Evolutionary conservation across 352 stramenopile species (phyloP).

Genomic region (Phytophthora ohioensis): DNA sequence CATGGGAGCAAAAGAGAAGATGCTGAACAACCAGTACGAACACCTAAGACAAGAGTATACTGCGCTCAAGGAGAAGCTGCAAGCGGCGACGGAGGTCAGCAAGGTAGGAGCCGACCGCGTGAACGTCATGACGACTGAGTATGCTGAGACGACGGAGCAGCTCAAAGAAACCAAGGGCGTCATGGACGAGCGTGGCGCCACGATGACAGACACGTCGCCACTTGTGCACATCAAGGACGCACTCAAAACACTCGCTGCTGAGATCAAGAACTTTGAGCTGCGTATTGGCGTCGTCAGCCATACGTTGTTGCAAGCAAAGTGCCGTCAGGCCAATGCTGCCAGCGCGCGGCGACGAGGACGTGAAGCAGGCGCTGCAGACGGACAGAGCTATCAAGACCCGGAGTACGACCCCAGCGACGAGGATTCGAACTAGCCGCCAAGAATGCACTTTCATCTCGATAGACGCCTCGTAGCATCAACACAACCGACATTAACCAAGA

Average conservation of each 20-base stretch:
- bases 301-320: conserved; percentile 80
- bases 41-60: conserved; percentile 70
- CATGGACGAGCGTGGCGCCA: conserved; percentile 84
- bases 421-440: conserved; percentile 64
- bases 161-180: conserved; percentile 77
- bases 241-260: conserved; percentile 73
- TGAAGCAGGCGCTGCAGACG: conserved; percentile 38
- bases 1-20: conserved; percentile 80
- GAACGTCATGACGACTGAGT: conserved; percentile 81
- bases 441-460: conserved; percentile 21
- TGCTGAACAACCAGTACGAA: conserved; percentile 87
- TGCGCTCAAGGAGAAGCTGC: conserved; percentile 71
- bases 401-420: conserved; percentile 87
- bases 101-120: conserved; percentile 76
- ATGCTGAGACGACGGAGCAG: conserved; percentile 77
- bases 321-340: conserved; percentile 57
- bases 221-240: conserved; percentile 88
- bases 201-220: conserved; percentile 89
- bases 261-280: conserved; percentile 88
- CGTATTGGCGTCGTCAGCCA: conserved; percentile 84
- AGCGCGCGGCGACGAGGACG: conserved; percentile 45
- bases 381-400: conserved; percentile 65
- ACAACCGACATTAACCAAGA: conserved; percentile 8
- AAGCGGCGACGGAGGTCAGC: conserved; percentile 64
- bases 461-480: conserved; percentile 14